Evolutionary conservation across 2,329 filamentous ascomycete genomes (phyloP).

Genomic region (Myriangium duriaei): DNA sequence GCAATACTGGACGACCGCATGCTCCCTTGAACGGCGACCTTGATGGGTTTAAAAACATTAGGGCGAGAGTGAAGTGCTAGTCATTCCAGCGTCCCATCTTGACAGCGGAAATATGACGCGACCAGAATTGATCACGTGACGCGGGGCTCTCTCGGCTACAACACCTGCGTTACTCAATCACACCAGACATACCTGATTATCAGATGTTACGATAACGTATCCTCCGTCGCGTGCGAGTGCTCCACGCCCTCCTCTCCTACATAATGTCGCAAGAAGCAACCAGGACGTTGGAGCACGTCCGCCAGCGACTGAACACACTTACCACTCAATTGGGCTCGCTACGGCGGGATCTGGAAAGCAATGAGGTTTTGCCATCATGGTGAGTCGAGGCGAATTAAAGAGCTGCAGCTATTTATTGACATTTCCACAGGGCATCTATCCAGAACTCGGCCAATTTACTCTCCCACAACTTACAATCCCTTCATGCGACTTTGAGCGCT

Average conservation of each 20-base stretch:
- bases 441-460: conserved; percentile 18
- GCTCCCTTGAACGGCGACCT: too few species aligned
- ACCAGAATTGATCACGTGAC: not conserved
- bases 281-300: conserved; percentile 21
- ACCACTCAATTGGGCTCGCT: conserved; percentile 17
- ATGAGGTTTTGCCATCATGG: conserved; percentile 23
- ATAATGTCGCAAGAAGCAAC: conserved; percentile 17
- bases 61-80: too few species aligned
- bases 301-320: conserved; percentile 20
- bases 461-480: conserved; percentile 50
- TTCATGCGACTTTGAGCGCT: conserved; percentile 52
- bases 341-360: conserved; percentile 17
- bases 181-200: not conserved
- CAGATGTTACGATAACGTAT: not conserved
- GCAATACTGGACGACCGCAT: too few species aligned
- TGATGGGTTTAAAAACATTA: too few species aligned
- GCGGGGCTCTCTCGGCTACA: not conserved
- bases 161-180: not conserved
- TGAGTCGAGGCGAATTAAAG: conserved; percentile 15
- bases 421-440: conserved; percentile 18
- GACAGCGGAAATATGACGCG: too few species aligned
- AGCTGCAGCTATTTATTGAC: conserved; percentile 1
- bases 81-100: too few species aligned
- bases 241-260: not conserved
- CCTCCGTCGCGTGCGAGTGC: not conserved